Evolutionary conservation across 2,329 filamentous ascomycete species (phyloP).

Genomic region (Penicillium sp.): DNA sequence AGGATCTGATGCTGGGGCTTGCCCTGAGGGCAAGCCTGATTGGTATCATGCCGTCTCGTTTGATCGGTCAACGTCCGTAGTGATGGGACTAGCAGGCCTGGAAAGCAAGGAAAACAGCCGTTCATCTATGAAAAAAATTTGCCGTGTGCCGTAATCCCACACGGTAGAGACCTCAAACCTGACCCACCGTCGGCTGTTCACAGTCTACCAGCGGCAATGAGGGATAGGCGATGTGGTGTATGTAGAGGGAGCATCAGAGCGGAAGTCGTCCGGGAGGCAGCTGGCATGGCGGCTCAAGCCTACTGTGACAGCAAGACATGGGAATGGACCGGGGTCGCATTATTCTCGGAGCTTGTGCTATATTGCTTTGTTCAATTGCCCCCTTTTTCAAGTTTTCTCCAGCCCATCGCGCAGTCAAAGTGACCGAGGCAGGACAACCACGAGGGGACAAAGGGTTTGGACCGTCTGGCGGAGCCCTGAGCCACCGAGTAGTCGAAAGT

Average conservation of each 20-base stretch:
- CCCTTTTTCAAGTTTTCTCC: neutral
- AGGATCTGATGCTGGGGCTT: constrained; percentile 20
- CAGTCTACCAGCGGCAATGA: constrained; percentile 2
- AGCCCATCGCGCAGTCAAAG: constrained; percentile 1
- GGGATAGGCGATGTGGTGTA: neutral
- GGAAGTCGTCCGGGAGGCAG: constrained; percentile 32
- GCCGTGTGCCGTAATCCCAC: constrained; percentile 21
- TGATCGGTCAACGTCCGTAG: constrained; percentile 28
- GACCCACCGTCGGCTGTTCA: constrained; percentile 22
- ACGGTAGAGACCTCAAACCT: constrained; percentile 18
- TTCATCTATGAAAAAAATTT: constrained; percentile 18
- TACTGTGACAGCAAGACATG: constrained; percentile 9
- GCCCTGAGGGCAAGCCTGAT: constrained; percentile 19
- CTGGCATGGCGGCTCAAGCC: neutral
- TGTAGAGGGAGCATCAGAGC: constrained; percentile 9
- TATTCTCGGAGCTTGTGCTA: neutral
- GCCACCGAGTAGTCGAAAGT: constrained; percentile 10
- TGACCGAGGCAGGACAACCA: constrained; percentile 2
- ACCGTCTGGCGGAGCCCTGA: constrained; percentile 21
- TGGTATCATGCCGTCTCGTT: constrained; percentile 23
- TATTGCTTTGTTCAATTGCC: neutral
- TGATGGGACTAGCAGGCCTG: constrained; percentile 9
- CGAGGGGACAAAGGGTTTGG: neutral
- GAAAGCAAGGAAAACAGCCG: constrained; percentile 22
- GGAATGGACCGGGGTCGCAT: constrained; percentile 10